Evolutionary conservation across 176 grass and related monocot species (phyloP).

Genomic region (Calamus simplicifolius): DNA sequence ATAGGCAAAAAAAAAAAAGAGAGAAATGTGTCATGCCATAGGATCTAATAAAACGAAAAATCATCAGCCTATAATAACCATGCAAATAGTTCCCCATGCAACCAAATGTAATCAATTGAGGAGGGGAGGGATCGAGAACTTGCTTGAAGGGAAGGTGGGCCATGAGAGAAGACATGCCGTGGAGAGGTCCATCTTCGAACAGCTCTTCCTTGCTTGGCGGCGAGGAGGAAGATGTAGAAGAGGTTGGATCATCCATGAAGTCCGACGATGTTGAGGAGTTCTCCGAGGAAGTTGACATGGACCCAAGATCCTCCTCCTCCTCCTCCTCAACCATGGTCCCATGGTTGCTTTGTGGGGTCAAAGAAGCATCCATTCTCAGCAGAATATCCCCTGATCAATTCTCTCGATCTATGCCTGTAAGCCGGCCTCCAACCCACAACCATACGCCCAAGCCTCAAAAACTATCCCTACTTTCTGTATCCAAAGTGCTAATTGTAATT

Average conservation of each 20-base stretch:
- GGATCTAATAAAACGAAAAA: too few relatives aligned
- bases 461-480: too few relatives aligned
- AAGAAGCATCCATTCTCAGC: conserved; percentile 2
- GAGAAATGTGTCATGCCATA: too few relatives aligned
- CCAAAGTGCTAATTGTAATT: too few relatives aligned
- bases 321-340: conserved; percentile 14
- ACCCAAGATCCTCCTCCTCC: conserved; percentile 4
- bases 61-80: too few relatives aligned
- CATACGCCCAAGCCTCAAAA: background rate
- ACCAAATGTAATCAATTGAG: too few relatives aligned
- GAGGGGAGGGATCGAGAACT: background rate
- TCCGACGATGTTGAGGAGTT: background rate
- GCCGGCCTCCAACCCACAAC: background rate
- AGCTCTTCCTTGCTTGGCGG: background rate
- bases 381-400: too few relatives aligned
- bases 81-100: too few relatives aligned
- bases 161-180: conserved; percentile 3
- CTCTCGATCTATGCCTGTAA: background rate
- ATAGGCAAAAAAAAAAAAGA: too few relatives aligned
- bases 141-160: conserved; percentile 6
- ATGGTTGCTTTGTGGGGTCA: background rate
- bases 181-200: background rate
- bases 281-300: conserved; percentile 1
- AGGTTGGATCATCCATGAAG: background rate
- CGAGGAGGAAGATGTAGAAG: background rate